phyloP scores from a whole-genome alignment of 148 eudicot genomes.

The Rhododendron henanense region DNA sequence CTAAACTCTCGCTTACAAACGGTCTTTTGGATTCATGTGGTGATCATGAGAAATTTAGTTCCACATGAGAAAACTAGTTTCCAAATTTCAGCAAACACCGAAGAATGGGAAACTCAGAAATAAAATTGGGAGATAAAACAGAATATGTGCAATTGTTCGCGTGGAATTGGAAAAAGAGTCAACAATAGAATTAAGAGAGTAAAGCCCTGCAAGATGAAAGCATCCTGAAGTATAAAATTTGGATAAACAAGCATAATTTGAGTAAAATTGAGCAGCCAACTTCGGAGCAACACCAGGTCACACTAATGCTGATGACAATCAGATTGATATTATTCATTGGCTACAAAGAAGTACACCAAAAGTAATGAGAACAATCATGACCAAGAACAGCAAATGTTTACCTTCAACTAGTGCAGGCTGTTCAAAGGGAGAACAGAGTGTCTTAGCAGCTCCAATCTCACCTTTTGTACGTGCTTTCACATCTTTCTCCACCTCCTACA shows the following conservation, averaged over 20 bases:
- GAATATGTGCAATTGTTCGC: not conserved
- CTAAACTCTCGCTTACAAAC: not conserved
- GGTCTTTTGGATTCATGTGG: not conserved
- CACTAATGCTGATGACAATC: not conserved
- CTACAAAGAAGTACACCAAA: not conserved
- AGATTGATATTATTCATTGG: not conserved
- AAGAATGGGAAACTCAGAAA: not conserved
- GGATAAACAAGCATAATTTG: not conserved
- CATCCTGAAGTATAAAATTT: not conserved
- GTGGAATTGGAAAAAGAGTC: not conserved
- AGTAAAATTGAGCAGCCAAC: not conserved
- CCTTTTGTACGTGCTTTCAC: conserved; percentile 93
- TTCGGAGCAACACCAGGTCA: not conserved
- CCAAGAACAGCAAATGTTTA: conserved; percentile 17
- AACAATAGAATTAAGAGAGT: not conserved
- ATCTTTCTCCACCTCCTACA: conserved; percentile 90
- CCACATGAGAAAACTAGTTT: not conserved
- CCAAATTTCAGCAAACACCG: not conserved
- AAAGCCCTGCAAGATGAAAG: not conserved
- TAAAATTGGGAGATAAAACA: not conserved
- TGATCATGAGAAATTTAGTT: not conserved
- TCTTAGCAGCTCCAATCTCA: conserved; percentile 92
- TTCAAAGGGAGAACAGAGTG: conserved; percentile 87
- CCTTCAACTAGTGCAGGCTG: conserved; percentile 90
- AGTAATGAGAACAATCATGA: not conserved